Base-by-base conservation (phyloP, 2,329 filamentous ascomycete species). In the Colletotrichum brevisporum region DNA sequence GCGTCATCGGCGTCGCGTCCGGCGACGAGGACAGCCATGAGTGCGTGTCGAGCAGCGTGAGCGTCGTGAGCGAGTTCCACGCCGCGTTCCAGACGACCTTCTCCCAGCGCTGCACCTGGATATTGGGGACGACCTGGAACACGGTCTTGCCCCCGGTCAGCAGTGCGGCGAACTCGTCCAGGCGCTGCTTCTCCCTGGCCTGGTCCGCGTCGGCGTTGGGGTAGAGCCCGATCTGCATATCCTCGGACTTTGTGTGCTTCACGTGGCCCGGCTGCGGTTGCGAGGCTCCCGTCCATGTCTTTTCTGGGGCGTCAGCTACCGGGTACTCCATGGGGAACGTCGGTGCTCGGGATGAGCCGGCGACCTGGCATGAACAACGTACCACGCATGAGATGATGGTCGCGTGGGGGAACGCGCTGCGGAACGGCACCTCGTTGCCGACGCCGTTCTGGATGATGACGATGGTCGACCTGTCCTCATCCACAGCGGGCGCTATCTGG, bases 391-490 rank as follows among this genome's bases (percentile, higher is more conserved):
- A 88, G 6, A 91, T 74, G 24, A 91, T 81, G 0, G 87, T 84
- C 39, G 84, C 85, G 0, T 74, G 62, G 0, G 87, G 87, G 71
- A 87, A 91, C 0, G 77, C 76, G 0, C 74, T 71, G 0, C 77
- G 73, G 59, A 89, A 89, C 16, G 87, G 84, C 10, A 86, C 82
- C 74, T 91, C 89, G 68, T 90, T 89, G 1, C 82, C 84, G 45
- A 91, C 85, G 0, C 89, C 89, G 72, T 91, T 91, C 70, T 91
- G 89, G 16, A 90, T 83, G 1, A 91, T 83, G 8, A 88, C 86
- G 48, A 91, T 85, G 0, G 84, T 83, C 0, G 88, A 90, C 62
- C 55, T 79, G 21, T 61, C 57, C 13, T 74, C 74, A 6, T 82
- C 79, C 1, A 87, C 76, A 70, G 76, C 72, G 71, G 80, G 74